Evolutionary conservation across 1,284 basidiomycete species (phyloP), one percentile per base, ranked within the genome.

Genomic region (Xerocomus nothofagi): DNA sequence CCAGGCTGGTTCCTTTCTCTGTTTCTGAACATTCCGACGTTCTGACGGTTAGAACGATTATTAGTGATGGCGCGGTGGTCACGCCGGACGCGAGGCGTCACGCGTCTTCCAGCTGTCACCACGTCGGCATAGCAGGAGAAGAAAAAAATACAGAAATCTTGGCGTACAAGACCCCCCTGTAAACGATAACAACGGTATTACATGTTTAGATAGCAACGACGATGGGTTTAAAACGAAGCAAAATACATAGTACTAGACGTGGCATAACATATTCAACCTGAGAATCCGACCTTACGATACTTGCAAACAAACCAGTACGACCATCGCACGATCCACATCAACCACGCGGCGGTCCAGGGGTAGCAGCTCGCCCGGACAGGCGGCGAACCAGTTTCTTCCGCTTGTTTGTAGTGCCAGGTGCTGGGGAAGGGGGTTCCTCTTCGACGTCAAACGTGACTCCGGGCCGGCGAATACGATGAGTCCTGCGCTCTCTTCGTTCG

Each of bases 381-480:
- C 65, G 69, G 20, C 65, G 65, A 38, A 66, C 30, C 36, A 71
- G 32, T 40, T 32, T 69, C 47, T 67, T 59, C 42, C 64, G 60
- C 47, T 51, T 67, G 30, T 12, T 55, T 9, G 30, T 4, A 18
- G 60, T 29, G 18, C 67, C 66, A 38, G 64, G 54, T 24, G 61
- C 53, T 9, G 68, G 62, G 2, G 67, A 67, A 33, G 72, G 72
- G 12, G 67, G 72, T 51, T 80, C 78, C 54, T 82, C 81, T 21
- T 70, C 76, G 0, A 84, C 71, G 57, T 86, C 84, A 59, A 87
- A 86, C 3, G 84, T 83, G 18, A 88, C 85, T 2, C 85, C 85
- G 14, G 86, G 86, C 33, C 82, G 77, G 42, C 75, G 74, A 50
- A 82, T 70, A 43, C 82, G 74, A 30, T 65, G 58, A 48, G 61